These are phyloP conservation scores for Triangularia setosa DNA, from an alignment of 2,329 filamentous ascomycete species.

Conservation along the genomic window DNA sequence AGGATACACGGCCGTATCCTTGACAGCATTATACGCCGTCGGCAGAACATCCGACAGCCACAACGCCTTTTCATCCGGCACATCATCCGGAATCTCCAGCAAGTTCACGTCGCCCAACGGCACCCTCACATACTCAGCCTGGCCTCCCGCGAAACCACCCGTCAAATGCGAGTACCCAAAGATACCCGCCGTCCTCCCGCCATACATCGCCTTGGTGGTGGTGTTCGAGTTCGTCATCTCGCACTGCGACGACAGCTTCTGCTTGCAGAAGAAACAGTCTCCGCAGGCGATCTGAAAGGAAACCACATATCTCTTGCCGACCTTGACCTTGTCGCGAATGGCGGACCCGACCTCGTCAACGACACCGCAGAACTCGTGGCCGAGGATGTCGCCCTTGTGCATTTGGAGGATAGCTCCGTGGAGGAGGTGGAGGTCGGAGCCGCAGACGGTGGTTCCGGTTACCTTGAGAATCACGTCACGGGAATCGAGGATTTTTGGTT, in stretches of 20 bases:
- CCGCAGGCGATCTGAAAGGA: slow-evolving; percentile 80
- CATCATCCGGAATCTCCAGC: slow-evolving; percentile 69
- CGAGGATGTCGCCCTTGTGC: slow-evolving; percentile 62
- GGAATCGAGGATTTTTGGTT: slow-evolving; percentile 68
- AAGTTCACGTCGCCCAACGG: slow-evolving; percentile 79
- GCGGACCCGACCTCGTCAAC: slow-evolving; percentile 53
- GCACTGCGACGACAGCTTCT: slow-evolving; percentile 76
- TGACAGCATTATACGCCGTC: slow-evolving; percentile 77
- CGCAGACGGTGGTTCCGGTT: slow-evolving; percentile 59
- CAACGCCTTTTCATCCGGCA: slow-evolving; percentile 78
- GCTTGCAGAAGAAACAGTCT: slow-evolving; percentile 70
- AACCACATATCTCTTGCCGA: slow-evolving; percentile 71
- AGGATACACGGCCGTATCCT: slow-evolving; percentile 76
- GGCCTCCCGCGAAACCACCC: slow-evolving; percentile 81
- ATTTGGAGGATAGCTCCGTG: slow-evolving; percentile 57
- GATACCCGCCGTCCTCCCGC: slow-evolving; percentile 68
- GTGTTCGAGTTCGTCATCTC: slow-evolving; percentile 75
- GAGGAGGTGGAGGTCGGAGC: slow-evolving; percentile 56
- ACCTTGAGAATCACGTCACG: slow-evolving; percentile 77
- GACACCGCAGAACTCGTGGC: slow-evolving; percentile 58
- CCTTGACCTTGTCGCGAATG: slow-evolving; percentile 47
- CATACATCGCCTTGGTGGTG: slow-evolving; percentile 71
- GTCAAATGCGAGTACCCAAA: slow-evolving; percentile 76
- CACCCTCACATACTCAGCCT: slow-evolving; percentile 82
- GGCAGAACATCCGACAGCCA: slow-evolving; percentile 77